A percentile compares a stretch with the other conserved stretches of the same genome.
phyloP scores from a whole-genome alignment of 495 filamentous ascomycete species.

The Penicillium antarcticum region DNA sequence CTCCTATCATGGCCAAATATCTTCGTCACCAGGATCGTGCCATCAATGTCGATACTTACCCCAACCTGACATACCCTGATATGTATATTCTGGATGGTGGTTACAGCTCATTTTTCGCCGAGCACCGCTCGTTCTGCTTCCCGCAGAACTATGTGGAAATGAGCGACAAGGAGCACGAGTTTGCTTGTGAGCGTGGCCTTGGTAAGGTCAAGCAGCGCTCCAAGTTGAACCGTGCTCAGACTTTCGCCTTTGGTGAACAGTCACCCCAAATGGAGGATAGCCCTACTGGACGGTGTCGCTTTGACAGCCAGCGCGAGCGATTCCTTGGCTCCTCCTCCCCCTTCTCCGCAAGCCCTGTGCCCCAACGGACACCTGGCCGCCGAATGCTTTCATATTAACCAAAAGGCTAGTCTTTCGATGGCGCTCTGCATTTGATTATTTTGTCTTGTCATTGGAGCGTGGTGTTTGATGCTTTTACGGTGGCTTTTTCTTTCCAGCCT shows the following conservation, averaged over 20 bases:
- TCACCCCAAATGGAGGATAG: constrained; percentile 70
- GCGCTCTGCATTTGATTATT: constrained; percentile 5
- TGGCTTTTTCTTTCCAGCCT: constrained; percentile 14
- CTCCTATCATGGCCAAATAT: constrained; percentile 83
- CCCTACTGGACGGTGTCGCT: constrained; percentile 64
- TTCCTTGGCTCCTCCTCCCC: constrained; percentile 42
- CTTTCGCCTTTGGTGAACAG: constrained; percentile 84
- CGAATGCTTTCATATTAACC: constrained; percentile 70
- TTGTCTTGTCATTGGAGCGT: constrained; percentile 23
- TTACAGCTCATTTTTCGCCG: constrained; percentile 85
- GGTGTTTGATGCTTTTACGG: constrained; percentile 17
- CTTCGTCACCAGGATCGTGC: constrained; percentile 84
- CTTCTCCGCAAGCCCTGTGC: constrained; percentile 51
- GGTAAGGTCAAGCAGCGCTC: constrained; percentile 79
- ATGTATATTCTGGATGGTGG: constrained; percentile 96
- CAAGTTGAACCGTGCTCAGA: constrained; percentile 84
- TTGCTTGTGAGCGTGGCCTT: constrained; percentile 90
- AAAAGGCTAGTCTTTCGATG: background rate
- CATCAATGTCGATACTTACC: constrained; percentile 78
- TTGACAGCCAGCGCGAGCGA: constrained; percentile 31
- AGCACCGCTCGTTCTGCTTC: constrained; percentile 74
- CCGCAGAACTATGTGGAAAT: constrained; percentile 97
- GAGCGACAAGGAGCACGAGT: constrained; percentile 81
- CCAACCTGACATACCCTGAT: constrained; percentile 86
- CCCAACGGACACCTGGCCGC: constrained; percentile 54